Evolutionary conservation across 495 filamentous ascomycete genomes (phyloP).

Genomic region (Daldinia vernicosa): DNA sequence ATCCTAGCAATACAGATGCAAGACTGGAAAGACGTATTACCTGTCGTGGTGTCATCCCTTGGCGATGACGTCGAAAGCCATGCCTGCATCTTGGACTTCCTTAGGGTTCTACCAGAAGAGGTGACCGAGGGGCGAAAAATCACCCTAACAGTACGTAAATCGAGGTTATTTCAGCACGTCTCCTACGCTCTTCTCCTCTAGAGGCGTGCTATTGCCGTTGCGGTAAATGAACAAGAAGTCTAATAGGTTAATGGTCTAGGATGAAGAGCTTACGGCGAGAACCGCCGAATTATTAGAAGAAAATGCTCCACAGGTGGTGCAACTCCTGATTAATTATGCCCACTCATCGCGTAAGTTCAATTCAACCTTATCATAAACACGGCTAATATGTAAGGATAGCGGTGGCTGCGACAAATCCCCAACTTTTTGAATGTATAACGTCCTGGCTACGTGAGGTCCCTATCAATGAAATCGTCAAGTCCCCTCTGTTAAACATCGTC

Average conservation of each 20-base stretch:
- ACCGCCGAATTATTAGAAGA: slow-evolving; percentile 88
- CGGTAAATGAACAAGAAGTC: slow-evolving; percentile 58
- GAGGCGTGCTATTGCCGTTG: slow-evolving; percentile 50
- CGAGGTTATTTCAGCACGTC: slow-evolving; percentile 56
- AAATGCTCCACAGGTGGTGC: slow-evolving; percentile 86
- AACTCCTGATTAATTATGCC: slow-evolving; percentile 85
- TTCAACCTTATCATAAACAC: not conserved
- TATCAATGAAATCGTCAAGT: slow-evolving; percentile 81
- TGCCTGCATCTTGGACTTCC: slow-evolving; percentile 90
- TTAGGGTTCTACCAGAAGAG: slow-evolving; percentile 96
- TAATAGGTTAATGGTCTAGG: slow-evolving; percentile 70
- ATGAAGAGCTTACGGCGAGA: slow-evolving; percentile 86
- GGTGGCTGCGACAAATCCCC: slow-evolving; percentile 83
- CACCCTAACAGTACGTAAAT: slow-evolving; percentile 92
- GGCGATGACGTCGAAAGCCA: slow-evolving; percentile 78
- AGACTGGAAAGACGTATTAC: slow-evolving; percentile 93
- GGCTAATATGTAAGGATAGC: slow-evolving; percentile 48
- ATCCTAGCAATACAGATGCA: slow-evolving; percentile 96
- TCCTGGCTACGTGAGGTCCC: slow-evolving; percentile 96
- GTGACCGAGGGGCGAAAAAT: slow-evolving; percentile 99
- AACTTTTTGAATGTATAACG: slow-evolving; percentile 91
- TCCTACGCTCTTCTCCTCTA: slow-evolving; percentile 53
- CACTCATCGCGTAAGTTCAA: slow-evolving; percentile 81
- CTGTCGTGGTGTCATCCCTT: slow-evolving; percentile 77
- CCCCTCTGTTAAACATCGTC: slow-evolving; percentile 82